phyloP scores from a whole-genome alignment of 2,329 filamentous ascomycete genomes.

The Fusarium sp. region DNA sequence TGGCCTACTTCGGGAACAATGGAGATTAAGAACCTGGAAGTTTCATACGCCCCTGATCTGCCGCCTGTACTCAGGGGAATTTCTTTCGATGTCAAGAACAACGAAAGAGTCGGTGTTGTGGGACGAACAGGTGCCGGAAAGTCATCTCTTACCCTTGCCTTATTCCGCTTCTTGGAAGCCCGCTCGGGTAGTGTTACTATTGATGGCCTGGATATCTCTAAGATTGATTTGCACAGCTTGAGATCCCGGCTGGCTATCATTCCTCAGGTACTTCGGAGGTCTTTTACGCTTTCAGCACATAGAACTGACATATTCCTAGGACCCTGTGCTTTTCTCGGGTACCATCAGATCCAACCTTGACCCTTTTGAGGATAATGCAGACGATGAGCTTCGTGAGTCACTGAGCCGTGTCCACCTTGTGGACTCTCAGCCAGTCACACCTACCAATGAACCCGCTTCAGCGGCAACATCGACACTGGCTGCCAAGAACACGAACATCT shows the following conservation, averaged over 20 bases:
- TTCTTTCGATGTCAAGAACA: conserved; percentile 74
- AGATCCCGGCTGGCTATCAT: conserved; percentile 84
- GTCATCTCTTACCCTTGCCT: conserved; percentile 78
- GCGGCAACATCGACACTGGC: conserved; percentile 51
- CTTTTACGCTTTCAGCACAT: not conserved
- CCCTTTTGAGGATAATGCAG: conserved; percentile 77
- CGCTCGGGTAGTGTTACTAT: conserved; percentile 75
- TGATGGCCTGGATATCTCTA: conserved; percentile 81
- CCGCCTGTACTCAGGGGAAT: conserved; percentile 78
- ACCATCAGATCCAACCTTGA: conserved; percentile 83
- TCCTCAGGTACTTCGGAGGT: conserved; percentile 63
- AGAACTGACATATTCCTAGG: conserved; percentile 58
- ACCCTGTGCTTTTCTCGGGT: conserved; percentile 85
- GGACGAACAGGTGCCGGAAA: conserved; percentile 85
- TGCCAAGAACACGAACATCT: conserved; percentile 73
- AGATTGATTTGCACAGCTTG: conserved; percentile 76
- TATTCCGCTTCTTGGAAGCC: conserved; percentile 83
- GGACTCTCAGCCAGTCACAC: conserved; percentile 57
- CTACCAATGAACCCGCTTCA: conserved; percentile 56
- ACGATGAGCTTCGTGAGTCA: conserved; percentile 77
- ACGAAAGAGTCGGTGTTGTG: conserved; percentile 80
- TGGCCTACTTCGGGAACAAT: conserved; percentile 83
- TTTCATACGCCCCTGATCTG: conserved; percentile 78
- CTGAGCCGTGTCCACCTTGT: conserved; percentile 79
- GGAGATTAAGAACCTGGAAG: conserved; percentile 79